These are phyloP conservation scores for Nidularia sp. DNA, from an alignment of 768 basidiomycete species.

Conservation along the genomic window DNA sequence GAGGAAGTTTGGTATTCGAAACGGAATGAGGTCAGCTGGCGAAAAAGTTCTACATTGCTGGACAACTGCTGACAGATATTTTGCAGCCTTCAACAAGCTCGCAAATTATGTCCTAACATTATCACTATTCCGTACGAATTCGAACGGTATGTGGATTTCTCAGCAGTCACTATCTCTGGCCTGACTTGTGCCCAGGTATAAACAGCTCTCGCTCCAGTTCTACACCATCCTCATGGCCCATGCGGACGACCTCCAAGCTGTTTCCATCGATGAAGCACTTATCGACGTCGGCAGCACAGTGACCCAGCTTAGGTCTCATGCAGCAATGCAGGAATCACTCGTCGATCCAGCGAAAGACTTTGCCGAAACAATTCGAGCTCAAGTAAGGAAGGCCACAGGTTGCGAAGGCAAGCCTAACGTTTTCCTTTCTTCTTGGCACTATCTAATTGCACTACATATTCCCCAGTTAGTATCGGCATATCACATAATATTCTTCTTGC, in stretches of 20 bases:
- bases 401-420: constrained; percentile 65
- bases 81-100: constrained; percentile 71
- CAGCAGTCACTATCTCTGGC: neutral
- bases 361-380: constrained; percentile 76
- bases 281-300: constrained; percentile 78
- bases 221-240: constrained; percentile 90
- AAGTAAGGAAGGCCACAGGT: constrained; percentile 73
- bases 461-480: constrained; percentile 85
- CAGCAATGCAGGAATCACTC: constrained; percentile 16
- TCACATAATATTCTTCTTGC: constrained; percentile 90
- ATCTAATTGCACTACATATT: neutral
- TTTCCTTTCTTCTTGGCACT: neutral
- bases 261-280: constrained; percentile 94
- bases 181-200: constrained; percentile 56
- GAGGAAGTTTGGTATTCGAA: constrained; percentile 78
- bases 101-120: constrained; percentile 69
- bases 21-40: constrained; percentile 83
- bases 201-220: constrained; percentile 77
- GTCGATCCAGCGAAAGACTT: constrained; percentile 70
- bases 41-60: neutral
- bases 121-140: constrained; percentile 93
- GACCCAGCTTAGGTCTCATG: constrained; percentile 28
- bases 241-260: constrained; percentile 90
- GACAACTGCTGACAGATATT: neutral
- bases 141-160: constrained; percentile 48